phyloP scores from a whole-genome alignment of 139 green algal species.

The Deuterostichococcus epilithicus region DNA sequence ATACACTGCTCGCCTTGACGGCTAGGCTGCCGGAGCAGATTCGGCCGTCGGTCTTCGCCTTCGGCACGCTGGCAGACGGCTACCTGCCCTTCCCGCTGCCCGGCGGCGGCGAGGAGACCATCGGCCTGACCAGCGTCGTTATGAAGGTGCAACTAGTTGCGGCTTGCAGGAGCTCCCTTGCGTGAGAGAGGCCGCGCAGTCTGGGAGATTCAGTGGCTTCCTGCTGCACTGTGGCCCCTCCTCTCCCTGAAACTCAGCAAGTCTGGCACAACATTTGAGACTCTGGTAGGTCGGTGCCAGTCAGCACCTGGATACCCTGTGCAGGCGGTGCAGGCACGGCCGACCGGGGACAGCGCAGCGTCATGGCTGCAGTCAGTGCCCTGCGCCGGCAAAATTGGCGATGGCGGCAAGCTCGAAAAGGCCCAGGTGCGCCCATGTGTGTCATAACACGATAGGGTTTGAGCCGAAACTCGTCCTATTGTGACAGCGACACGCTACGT shows the following conservation, averaged over 20 bases:
- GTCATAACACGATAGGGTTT: no score
- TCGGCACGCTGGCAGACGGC: conserved; percentile 61
- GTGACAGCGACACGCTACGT: no score
- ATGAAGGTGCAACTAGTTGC: conserved; percentile 33
- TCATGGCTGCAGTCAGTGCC: conserved; percentile 2
- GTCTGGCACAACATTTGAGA: no score
- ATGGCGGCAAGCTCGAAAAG: conserved; percentile 27
- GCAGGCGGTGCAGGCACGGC: conserved; percentile 16
- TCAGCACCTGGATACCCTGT: no score
- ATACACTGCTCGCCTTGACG: neutral
- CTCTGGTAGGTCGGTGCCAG: no score
- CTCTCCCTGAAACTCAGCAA: no score
- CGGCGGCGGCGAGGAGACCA: neutral
- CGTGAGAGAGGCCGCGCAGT: no score
- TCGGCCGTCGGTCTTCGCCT: conserved; percentile 43
- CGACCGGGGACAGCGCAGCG: no score
- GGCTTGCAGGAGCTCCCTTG: no score
- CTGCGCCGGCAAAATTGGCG: conserved; percentile 46
- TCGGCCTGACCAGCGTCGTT: conserved; percentile 31
- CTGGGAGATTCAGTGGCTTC: no score
- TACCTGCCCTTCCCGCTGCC: conserved; percentile 48
- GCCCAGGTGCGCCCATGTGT: conserved; percentile 27
- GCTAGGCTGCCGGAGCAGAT: conserved; percentile 42
- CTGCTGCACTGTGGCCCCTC: no score
- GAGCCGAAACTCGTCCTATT: no score